Evolutionary conservation across 176 grass and related monocot genomes (phyloP).

Genomic region (Juncus effusus): DNA sequence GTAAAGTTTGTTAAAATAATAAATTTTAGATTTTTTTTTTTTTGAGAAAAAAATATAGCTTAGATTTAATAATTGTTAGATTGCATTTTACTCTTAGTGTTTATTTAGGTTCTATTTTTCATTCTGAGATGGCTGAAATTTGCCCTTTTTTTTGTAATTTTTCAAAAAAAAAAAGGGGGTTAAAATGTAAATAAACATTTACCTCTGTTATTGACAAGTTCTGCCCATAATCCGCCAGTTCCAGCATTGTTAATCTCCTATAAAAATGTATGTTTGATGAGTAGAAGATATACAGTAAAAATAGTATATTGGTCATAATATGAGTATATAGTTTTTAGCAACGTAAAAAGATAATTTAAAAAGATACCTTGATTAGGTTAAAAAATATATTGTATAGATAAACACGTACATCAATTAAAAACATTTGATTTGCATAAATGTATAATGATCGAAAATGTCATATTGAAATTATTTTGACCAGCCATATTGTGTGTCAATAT

Average conservation of each 20-base stretch:
- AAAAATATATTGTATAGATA: too few relatives aligned
- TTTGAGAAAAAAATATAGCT: not conserved
- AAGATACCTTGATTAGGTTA: too few relatives aligned
- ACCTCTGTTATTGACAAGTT: conserved; percentile 93
- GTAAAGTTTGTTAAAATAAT: not conserved
- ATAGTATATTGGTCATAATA: not conserved
- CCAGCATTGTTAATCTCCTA: conserved; percentile 98
- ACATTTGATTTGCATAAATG: not conserved
- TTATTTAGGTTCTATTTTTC: not conserved
- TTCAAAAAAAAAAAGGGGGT: too few relatives aligned
- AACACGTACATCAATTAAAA: not conserved
- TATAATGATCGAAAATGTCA: not conserved
- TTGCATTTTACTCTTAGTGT: not conserved
- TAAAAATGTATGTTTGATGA: not conserved
- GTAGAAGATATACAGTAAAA: too few relatives aligned
- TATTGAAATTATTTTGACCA: too few relatives aligned
- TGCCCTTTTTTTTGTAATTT: not conserved
- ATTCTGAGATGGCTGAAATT: not conserved
- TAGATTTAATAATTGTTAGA: too few relatives aligned
- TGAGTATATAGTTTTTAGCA: too few relatives aligned
- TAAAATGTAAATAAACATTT: not conserved
- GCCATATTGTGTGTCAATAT: too few relatives aligned
- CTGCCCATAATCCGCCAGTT: conserved; percentile 92
- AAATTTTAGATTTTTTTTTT: conserved; percentile 1
- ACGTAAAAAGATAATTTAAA: too few relatives aligned